Conservation (phyloP, 495 filamentous ascomycete species). For the Podospora pseudopauciseta region DNA sequence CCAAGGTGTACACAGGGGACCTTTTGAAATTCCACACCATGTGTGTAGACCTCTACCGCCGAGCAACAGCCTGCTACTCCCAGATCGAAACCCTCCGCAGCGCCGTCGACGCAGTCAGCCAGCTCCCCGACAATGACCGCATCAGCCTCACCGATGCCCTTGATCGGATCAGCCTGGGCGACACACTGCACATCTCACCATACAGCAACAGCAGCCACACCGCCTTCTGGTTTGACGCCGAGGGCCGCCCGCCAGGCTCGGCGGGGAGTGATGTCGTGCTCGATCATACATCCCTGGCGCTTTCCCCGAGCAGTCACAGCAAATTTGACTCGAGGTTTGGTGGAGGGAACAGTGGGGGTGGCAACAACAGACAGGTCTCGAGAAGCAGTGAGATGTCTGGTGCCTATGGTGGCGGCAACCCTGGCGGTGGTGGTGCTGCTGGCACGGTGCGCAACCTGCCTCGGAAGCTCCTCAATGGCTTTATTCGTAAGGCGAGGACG, state of each 20-base stretch:
- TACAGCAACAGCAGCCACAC: conserved; percentile 28
- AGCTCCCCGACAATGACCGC: conserved; percentile 51
- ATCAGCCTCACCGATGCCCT: conserved; percentile 71
- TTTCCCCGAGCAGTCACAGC: background rate
- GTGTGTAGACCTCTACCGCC: conserved; percentile 66
- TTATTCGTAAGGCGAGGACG: conserved; percentile 42
- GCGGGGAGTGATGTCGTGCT: conserved; percentile 45
- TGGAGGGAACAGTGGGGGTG: conserved; percentile 23
- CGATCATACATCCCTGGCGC: conserved; percentile 21
- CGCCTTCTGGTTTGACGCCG: conserved; percentile 35
- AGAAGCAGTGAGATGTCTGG: conserved; percentile 34
- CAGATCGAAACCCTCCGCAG: conserved; percentile 29
- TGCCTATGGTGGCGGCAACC: conserved; percentile 19
- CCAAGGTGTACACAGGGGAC: conserved; percentile 56
- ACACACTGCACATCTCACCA: conserved; percentile 33
- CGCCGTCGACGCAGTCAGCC: conserved; percentile 60
- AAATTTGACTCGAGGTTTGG: conserved; percentile 1
- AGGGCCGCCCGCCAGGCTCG: conserved; percentile 40
- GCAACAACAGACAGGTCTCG: conserved; percentile 32
- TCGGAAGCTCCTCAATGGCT: conserved; percentile 47
- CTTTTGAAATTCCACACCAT: conserved; percentile 68
- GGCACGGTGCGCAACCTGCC: conserved; percentile 38
- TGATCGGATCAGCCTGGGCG: conserved; percentile 58
- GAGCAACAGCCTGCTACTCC: conserved; percentile 50
- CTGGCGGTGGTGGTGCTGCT: background rate